Evolutionary conservation across 352 stramenopile genomes (phyloP).

Genomic region (Peronospora tabacina): DNA sequence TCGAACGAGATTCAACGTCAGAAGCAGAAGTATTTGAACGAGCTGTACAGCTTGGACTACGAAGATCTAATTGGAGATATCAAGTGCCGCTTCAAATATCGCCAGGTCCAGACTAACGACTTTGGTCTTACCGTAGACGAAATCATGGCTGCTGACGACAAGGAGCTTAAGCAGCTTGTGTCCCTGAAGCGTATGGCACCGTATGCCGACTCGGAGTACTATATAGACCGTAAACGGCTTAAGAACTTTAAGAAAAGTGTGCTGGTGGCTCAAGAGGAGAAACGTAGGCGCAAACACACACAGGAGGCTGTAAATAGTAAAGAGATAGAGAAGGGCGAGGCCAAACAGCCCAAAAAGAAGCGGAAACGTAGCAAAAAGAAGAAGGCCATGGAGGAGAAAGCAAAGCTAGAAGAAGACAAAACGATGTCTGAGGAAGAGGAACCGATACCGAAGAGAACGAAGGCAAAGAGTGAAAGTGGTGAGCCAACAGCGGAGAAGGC

Average conservation of each 20-base stretch:
- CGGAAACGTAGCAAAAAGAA: slow-evolving; percentile 69
- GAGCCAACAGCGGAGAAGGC: slow-evolving; percentile 11
- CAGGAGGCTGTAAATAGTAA: slow-evolving; percentile 12
- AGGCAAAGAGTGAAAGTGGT: slow-evolving; percentile 13
- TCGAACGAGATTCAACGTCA: slow-evolving; percentile 59
- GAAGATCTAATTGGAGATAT: slow-evolving; percentile 98
- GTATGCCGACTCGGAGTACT: slow-evolving; percentile 86
- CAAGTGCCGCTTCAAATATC: slow-evolving; percentile 97
- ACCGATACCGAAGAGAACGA: slow-evolving; percentile 29
- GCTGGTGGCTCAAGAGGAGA: slow-evolving; percentile 30
- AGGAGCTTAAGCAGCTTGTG: slow-evolving; percentile 93
- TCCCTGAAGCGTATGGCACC: slow-evolving; percentile 95
- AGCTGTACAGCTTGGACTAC: slow-evolving; percentile 98
- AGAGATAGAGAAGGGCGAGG: slow-evolving; percentile 14
- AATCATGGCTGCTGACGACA: slow-evolving; percentile 95
- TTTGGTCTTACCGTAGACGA: slow-evolving; percentile 96
- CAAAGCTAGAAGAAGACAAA: slow-evolving; percentile 17
- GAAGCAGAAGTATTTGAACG: slow-evolving; percentile 91
- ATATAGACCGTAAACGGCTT: slow-evolving; percentile 59
- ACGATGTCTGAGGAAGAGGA: slow-evolving; percentile 4
- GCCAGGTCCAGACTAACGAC: slow-evolving; percentile 89
- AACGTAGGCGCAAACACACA: slow-evolving; percentile 32
- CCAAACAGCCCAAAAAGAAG: slow-evolving; percentile 49
- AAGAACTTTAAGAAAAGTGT: slow-evolving; percentile 69
- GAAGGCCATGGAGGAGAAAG: slow-evolving; percentile 17